Conservation (phyloP, 2,329 filamentous ascomycete genomes). For the Sphaerulina populicola region DNA sequence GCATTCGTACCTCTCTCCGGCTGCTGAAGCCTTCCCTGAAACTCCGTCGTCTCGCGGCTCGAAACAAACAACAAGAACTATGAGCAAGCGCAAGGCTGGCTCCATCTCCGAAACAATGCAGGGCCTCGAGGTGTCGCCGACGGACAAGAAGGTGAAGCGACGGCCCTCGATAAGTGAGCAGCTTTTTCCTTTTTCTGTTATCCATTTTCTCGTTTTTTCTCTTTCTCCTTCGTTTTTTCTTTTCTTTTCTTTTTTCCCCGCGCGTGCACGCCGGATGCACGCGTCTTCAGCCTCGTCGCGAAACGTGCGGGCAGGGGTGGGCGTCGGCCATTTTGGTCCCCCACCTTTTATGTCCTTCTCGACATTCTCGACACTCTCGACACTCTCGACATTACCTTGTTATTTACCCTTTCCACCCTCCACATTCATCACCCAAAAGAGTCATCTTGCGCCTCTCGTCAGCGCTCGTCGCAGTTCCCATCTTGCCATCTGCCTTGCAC, state of each 20-base stretch:
- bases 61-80: neutral
- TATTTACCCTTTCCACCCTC: neutral
- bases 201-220: too few relatives aligned
- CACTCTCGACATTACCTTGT: neutral
- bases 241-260: too few relatives aligned
- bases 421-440: neutral
- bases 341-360: neutral
- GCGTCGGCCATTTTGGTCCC: neutral
- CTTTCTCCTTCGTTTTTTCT: too few relatives aligned
- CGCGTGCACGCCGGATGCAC: neutral
- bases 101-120: neutral
- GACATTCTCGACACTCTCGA: neutral
- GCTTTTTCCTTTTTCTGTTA: too few relatives aligned
- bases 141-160: neutral
- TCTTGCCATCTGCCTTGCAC: neutral
- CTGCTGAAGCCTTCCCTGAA: neutral
- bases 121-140: neutral
- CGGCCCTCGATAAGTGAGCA: neutral
- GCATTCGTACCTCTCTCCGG: too few relatives aligned
- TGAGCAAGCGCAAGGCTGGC: constrained; percentile 5
- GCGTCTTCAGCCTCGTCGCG: neutral
- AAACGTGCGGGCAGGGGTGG: neutral
- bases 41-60: neutral
- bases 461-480: neutral
- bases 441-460: neutral